Conservation (phyloP, 805 yeast genomes). For the Candida chilensis region DNA sequence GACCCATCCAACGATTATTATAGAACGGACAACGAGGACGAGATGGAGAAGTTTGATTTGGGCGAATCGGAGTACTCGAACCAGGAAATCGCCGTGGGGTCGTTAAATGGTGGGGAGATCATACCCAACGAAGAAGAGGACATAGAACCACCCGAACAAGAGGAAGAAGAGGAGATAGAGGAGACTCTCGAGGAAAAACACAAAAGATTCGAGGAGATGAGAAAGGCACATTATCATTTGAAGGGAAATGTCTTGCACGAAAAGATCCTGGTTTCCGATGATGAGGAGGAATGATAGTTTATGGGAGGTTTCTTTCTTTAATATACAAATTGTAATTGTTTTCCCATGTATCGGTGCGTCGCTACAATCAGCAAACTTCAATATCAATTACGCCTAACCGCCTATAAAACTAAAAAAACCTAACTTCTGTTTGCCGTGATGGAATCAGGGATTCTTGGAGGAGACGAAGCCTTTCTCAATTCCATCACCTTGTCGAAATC, state of each 20-base stretch:
- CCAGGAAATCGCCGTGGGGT: conserved; percentile 14
- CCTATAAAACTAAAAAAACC: no score
- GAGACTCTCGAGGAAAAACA: conserved; percentile 53
- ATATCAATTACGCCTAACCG: no score
- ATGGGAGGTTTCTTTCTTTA: no score
- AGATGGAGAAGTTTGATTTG: conserved; percentile 41
- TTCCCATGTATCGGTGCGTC: no score
- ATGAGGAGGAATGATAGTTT: conserved; percentile 9
- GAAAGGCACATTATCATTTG: conserved; percentile 71
- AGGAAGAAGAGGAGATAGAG: conserved; percentile 24
- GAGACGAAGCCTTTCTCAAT: not conserved
- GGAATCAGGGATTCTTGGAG: not conserved
- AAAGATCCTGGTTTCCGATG: conserved; percentile 15
- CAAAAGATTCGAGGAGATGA: conserved; percentile 61
- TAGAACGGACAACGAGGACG: conserved; percentile 56
- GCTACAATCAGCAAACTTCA: no score
- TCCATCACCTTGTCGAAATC: not conserved
- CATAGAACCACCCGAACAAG: conserved; percentile 23
- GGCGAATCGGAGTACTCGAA: conserved; percentile 45
- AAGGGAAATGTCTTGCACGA: conserved; percentile 38
- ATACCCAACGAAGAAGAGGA: conserved; percentile 13
- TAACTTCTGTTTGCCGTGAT: not conserved
- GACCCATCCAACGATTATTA: conserved; percentile 78
- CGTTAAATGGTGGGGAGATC: conserved; percentile 32
- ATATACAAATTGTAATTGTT: no score